phyloP scores from a whole-genome alignment of 2,329 filamentous ascomycete genomes.

The Aureobasidium sp. region DNA sequence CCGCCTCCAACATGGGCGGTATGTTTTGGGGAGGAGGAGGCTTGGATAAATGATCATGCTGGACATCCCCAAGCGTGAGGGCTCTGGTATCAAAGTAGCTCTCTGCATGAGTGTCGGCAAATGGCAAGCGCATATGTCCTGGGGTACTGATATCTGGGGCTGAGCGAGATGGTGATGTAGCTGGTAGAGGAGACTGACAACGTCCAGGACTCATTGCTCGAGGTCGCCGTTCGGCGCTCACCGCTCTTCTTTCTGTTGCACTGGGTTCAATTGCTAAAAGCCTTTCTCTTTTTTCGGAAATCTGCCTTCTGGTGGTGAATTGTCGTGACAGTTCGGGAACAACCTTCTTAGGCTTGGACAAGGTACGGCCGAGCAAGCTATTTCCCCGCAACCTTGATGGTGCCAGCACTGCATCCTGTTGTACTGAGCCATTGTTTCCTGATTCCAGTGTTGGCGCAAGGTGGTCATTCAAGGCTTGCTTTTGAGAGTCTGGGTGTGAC shows the following conservation, averaged over 20 bases:
- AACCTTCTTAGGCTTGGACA: slow-evolving; percentile 45
- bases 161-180: slow-evolving; percentile 31
- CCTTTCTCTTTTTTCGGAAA: slow-evolving; percentile 69
- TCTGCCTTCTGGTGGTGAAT: slow-evolving; percentile 73
- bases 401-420: slow-evolving; percentile 22
- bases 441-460: not conserved
- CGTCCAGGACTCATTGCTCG: slow-evolving; percentile 34
- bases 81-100: not conserved
- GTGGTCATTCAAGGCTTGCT: not conserved
- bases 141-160: slow-evolving; percentile 27
- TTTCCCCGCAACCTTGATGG: not conserved
- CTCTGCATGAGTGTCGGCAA: not conserved
- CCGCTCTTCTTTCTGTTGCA: slow-evolving; percentile 59
- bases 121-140: not conserved
- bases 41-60: not conserved
- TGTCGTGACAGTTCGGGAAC: slow-evolving; percentile 69
- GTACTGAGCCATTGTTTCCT: slow-evolving; percentile 21
- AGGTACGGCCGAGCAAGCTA: slow-evolving; percentile 9
- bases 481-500: not conserved
- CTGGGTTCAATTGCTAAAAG: slow-evolving; percentile 58
- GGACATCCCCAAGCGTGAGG: not conserved
- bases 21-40: not conserved
- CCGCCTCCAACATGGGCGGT: not conserved
- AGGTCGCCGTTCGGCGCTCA: slow-evolving; percentile 52
- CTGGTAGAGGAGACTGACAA: slow-evolving; percentile 32